Conservation (phyloP, 352 stramenopile genomes). For the Albugo laibachii region DNA sequence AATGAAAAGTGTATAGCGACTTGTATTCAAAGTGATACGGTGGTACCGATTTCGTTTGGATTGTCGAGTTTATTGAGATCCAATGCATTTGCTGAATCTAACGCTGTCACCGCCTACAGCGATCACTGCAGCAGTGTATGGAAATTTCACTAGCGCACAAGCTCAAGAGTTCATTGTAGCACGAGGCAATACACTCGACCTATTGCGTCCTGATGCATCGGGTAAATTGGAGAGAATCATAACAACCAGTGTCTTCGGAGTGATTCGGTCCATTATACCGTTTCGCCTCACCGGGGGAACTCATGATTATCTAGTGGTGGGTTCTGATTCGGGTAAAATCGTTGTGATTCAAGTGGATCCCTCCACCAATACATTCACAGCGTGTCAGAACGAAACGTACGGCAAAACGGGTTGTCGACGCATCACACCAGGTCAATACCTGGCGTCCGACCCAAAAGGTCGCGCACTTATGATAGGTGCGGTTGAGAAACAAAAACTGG, state of each 20-base stretch:
- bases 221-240: conserved; percentile 63
- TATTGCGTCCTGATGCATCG: conserved; percentile 70
- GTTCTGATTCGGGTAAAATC: conserved; percentile 91
- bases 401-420: conserved; percentile 92
- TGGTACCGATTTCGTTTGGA: too few relatives aligned
- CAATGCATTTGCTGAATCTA: conserved; percentile 77
- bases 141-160: conserved; percentile 82
- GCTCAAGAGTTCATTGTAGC: conserved; percentile 91
- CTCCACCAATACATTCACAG: conserved; percentile 44
- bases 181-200: conserved; percentile 85
- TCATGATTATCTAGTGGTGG: conserved; percentile 93
- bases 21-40: too few relatives aligned
- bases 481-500: conserved; percentile 98
- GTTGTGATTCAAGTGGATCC: conserved; percentile 89
- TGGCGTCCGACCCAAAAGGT: conserved; percentile 93
- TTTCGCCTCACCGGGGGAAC: conserved; percentile 75
- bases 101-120: conserved; percentile 70
- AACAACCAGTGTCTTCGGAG: conserved; percentile 76
- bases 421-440: conserved; percentile 95
- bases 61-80: background rate
- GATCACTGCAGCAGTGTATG: conserved; percentile 72
- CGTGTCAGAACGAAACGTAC: conserved; percentile 88
- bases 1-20: too few relatives aligned
- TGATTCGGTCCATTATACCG: conserved; percentile 81
- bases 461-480: conserved; percentile 90